These are phyloP conservation scores for Saposhnikovia divaricata DNA, from an alignment of 129 eudicot species.

Conservation along the genomic window DNA sequence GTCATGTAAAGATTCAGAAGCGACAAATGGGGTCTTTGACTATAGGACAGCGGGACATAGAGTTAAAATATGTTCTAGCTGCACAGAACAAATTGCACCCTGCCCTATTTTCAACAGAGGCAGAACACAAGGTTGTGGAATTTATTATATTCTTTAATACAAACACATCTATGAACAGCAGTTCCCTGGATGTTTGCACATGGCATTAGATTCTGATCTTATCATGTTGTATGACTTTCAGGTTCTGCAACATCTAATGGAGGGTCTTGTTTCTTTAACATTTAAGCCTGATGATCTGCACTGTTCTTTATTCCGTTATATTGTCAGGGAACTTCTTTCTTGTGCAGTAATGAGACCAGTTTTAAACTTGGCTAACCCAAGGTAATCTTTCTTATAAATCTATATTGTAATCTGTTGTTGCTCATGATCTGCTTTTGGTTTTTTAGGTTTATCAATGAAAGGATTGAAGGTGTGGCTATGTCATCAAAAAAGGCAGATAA, in stretches of 20 bases:
- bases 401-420: constrained; percentile 2
- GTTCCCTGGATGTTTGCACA: constrained; percentile 7
- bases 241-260: constrained; percentile 96
- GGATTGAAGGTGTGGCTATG: constrained; percentile 69
- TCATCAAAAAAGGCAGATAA: constrained; percentile 49
- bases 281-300: constrained; percentile 77
- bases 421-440: constrained; percentile 19
- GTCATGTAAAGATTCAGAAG: constrained; percentile 63
- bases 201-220: background rate
- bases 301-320: constrained; percentile 78
- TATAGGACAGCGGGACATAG: constrained; percentile 57
- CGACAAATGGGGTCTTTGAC: constrained; percentile 43
- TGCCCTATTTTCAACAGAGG: constrained; percentile 66
- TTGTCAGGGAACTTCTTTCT: constrained; percentile 81
- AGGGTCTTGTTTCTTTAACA: constrained; percentile 72
- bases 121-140: constrained; percentile 80
- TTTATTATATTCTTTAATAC: constrained; percentile 6
- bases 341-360: constrained; percentile 90
- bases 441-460: constrained; percentile 91
- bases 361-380: constrained; percentile 82
- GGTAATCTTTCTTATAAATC: constrained; percentile 32
- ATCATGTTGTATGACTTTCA: constrained; percentile 21
- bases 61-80: constrained; percentile 60
- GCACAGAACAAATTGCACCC: constrained; percentile 95
- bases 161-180: background rate